phyloP scores from a whole-genome alignment of 2,329 filamentous ascomycete genomes.

The Paecilomyces dactylethromorphus region DNA sequence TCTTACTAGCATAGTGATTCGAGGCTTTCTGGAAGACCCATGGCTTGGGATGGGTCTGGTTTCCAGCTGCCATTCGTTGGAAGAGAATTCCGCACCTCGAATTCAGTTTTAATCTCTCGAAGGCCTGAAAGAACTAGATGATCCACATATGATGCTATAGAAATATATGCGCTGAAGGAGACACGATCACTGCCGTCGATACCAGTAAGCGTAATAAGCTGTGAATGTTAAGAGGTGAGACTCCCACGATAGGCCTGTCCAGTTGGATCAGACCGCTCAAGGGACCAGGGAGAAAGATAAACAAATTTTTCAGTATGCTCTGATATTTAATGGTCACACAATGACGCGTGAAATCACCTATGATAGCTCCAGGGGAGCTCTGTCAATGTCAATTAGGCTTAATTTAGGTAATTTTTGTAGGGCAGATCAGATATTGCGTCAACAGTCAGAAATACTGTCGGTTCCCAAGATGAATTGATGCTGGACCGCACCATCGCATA shows the following conservation, averaged over 20 bases:
- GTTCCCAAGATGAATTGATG: neutral
- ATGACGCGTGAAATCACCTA: neutral
- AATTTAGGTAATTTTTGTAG: neutral
- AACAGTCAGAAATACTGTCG: neutral
- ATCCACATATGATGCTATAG: neutral
- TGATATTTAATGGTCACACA: neutral
- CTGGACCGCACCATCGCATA: neutral
- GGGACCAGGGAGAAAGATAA: neutral
- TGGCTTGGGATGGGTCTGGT: too few relatives aligned
- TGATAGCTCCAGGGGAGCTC: neutral
- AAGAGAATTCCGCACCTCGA: neutral
- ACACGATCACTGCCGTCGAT: neutral
- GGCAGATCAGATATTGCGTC: neutral
- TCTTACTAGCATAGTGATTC: neutral
- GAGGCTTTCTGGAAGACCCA: neutral
- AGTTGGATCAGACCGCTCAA: too few relatives aligned
- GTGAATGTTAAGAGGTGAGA: neutral
- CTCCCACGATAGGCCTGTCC: too few relatives aligned
- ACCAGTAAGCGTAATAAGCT: neutral
- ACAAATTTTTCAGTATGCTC: neutral
- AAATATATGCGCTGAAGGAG: neutral
- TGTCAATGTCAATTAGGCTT: neutral
- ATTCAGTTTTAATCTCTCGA: neutral
- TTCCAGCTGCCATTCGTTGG: neutral
- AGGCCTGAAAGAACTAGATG: neutral